phyloP scores from a whole-genome alignment of 2,329 filamentous ascomycete species.

The Nemania diffusa region DNA sequence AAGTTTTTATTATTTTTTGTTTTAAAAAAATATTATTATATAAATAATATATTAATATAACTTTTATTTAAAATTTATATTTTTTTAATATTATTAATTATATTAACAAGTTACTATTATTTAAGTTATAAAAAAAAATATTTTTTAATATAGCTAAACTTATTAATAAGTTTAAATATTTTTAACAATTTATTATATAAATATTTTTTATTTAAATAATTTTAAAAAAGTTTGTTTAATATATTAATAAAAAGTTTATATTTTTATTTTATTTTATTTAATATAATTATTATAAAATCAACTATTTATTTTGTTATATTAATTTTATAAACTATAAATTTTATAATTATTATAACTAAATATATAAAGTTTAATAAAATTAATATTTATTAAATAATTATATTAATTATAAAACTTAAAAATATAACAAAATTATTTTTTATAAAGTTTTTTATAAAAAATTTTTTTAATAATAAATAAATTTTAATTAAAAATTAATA shows the following conservation, averaged over 20 bases:
- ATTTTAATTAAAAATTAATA: slow-evolving; percentile 16
- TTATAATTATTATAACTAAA: slow-evolving; percentile 11
- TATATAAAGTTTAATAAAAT: neutral
- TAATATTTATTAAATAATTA: slow-evolving; percentile 3
- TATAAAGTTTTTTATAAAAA: no score
- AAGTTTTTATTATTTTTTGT: slow-evolving; percentile 16
- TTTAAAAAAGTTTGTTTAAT: slow-evolving; percentile 21
- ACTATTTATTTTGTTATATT: slow-evolving; percentile 6
- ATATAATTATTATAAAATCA: slow-evolving; percentile 11
- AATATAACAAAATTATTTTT: no score
- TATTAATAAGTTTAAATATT: slow-evolving; percentile 17
- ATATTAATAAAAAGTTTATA: slow-evolving; percentile 14
- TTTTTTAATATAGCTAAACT: slow-evolving; percentile 12
- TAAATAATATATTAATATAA: neutral
- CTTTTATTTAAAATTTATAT: neutral
- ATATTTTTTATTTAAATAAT: slow-evolving; percentile 18
- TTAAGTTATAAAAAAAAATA: neutral
- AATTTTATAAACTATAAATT: slow-evolving; percentile 3
- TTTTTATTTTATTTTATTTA: slow-evolving; percentile 14
- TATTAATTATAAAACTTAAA: slow-evolving; percentile 18
- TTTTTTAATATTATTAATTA: neutral
- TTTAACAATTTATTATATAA: slow-evolving; percentile 19
- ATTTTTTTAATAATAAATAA: slow-evolving; percentile 21
- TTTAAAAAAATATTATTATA: slow-evolving; percentile 9
- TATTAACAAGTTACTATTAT: no score